Evolutionary conservation across 495 filamentous ascomycete species (phyloP).

Genomic region (Lasiosphaeria hispida): DNA sequence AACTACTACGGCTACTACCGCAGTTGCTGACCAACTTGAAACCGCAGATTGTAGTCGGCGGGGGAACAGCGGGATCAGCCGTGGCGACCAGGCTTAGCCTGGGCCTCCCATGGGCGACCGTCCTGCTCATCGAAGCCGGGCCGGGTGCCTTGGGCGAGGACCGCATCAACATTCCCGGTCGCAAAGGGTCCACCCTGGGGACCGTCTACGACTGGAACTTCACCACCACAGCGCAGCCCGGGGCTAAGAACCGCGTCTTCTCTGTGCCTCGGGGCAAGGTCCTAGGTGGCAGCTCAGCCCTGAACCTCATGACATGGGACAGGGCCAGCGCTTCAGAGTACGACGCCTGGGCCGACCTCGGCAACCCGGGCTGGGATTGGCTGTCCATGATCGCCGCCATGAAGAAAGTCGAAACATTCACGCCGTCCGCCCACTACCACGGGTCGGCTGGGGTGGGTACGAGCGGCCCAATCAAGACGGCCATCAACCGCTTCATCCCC

Average conservation of each 20-base stretch:
- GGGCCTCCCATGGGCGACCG: constrained; percentile 44
- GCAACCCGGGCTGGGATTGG: constrained; percentile 54
- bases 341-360: constrained; percentile 55
- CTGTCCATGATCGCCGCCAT: constrained; percentile 33
- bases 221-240: constrained; percentile 42
- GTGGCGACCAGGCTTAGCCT: constrained; percentile 57
- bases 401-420: constrained; percentile 33
- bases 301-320: constrained; percentile 49
- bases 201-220: constrained; percentile 54
- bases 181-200: constrained; percentile 39
- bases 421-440: constrained; percentile 12
- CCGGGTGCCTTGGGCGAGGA: constrained; percentile 39
- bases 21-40: too few species aligned
- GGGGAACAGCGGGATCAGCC: constrained; percentile 56
- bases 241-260: constrained; percentile 31
- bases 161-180: constrained; percentile 42
- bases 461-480: constrained; percentile 30
- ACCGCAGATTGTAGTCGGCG: constrained; percentile 58
- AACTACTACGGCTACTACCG: too few species aligned
- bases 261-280: constrained; percentile 44
- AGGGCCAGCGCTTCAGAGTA: constrained; percentile 51
- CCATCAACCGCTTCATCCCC: constrained; percentile 35
- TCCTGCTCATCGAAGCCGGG: constrained; percentile 58
- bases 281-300: constrained; percentile 39
- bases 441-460: constrained; percentile 15